A percentile compares a stretch with the other conserved stretches of the same genome.
phyloP scores from a whole-genome alignment of 192 early-diverging fungal species.

The Backusella parvicylindrica region DNA sequence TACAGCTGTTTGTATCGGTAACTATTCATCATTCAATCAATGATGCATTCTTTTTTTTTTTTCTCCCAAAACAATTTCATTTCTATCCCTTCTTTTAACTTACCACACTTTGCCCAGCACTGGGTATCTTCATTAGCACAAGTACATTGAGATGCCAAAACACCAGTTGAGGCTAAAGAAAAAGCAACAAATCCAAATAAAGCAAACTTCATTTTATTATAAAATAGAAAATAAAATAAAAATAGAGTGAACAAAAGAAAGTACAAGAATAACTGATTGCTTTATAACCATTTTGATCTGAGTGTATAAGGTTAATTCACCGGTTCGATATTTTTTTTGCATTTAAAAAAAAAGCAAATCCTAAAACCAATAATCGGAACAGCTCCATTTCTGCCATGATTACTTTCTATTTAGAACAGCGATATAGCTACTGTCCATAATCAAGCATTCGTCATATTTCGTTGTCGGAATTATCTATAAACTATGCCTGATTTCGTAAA shows the following conservation, averaged over 20 bases:
- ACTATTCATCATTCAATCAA: background rate
- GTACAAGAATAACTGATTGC: background rate
- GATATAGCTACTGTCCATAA: background rate
- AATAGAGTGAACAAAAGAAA: background rate
- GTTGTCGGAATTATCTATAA: background rate
- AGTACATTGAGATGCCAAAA: background rate
- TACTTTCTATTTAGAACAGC: background rate
- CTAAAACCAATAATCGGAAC: background rate
- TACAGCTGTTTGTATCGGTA: background rate
- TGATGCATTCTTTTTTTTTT: background rate
- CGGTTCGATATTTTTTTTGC: background rate
- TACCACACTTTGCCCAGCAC: background rate
- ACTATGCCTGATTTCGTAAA: background rate
- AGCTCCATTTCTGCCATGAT: background rate
- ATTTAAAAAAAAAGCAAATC: background rate
- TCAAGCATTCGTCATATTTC: background rate
- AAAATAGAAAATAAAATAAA: background rate
- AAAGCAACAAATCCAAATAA: background rate
- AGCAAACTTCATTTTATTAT: background rate
- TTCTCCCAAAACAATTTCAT: background rate
- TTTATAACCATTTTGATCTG: background rate
- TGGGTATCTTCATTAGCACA: background rate
- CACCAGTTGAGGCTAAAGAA: background rate
- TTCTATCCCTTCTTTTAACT: background rate
- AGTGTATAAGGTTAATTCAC: background rate